Evolutionary conservation across 1,139 yeast species (phyloP), one percentile per base, ranked within the genome.

Genomic region (Sugiyamaella castrensis): DNA sequence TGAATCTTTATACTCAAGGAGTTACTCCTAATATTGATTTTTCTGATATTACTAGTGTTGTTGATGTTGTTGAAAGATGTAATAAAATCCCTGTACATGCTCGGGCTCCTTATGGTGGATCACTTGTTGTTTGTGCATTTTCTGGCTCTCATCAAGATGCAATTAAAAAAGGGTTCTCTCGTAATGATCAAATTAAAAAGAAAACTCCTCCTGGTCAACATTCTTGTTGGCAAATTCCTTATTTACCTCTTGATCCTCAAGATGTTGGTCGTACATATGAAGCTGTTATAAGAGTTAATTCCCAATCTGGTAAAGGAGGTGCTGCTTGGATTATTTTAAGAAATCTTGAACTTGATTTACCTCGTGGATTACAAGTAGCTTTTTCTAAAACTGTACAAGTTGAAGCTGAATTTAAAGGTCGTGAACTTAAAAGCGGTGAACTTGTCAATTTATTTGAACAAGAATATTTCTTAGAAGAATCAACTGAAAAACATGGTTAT

Each of bases 81-180:
- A 92, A 92, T 76, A 92, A 92, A 74, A 87, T 92, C 58, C 96
- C 96, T 15, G 89, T 92, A 26, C 89, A 82, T 57, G 84, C 91
- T 53, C 81, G 98, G 69, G 95, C 97, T 29, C 98, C 98, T 48
- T 92, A 92, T 65, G 96, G 97, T 56, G 98, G 98, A 50, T 89
- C 94, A 51, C 79, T 92, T 55, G 98, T 92, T 53, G 97, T 91
- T 39, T 87, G 95, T 72, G 98, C 98, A 4, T 92, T 92, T 71
- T 82, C 92, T 50, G 98, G 98, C 10, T 87, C 96, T 37, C 98
- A 92, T 70, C 98, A 92, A 74, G 98, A 92, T 69, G 98, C 98
- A 44, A 92, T 92, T 72, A 92, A 92, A 73, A 92, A 92, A 74
- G 98, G 98, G 37, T 91, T 92, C 72, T 75, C 79, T 50, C 69